Evolutionary conservation across 805 yeast genomes (phyloP), one percentile per base, ranked within the genome.

Genomic region (Monosporozyma servazzii): DNA sequence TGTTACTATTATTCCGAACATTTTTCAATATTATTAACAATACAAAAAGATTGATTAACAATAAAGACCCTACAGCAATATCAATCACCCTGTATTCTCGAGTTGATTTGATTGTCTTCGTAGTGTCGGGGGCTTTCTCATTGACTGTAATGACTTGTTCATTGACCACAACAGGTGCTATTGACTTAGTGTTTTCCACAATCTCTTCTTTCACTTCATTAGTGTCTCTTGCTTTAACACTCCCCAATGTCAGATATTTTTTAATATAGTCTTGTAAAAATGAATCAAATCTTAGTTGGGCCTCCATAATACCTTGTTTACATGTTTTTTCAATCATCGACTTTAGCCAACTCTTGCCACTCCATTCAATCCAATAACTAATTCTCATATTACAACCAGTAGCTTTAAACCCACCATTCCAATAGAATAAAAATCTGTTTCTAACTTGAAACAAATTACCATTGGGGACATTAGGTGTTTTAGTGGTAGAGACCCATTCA

Each of bases 391-490:
- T 70, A 2, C 58, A 52, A 13, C 95, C 82, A 30, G 69, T 64
- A 5, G 33, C 8, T 59, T 82, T 84, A 18, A 18, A 6, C 30
- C 72, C 66, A 13, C 71, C 74, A 0, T 74, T 87, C 97, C 98
- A 91, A 1, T 82, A 73, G 49, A 88, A 67, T 36, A 81, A 71
- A 59, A 81, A 84, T 53, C 86, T 73, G 0, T 95, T 86, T 54
- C 79, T 75, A 1, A 88, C 88, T 30, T 76, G 72, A 66, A 91
- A 91, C 0, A 86, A 76, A 40, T 75, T 75, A 2, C 99, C 99
- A 58, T 88, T 84, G 0, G 99, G 99, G 17, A 91, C 97, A 61
- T 87, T 90, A 0, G 98, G 99, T 0, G 98, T 89, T 21, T 69
- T 71, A 0, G 91, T 80, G 0, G 77, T 73, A 39, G 82, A 79